Evolutionary conservation across 768 basidiomycete species (phyloP), one percentile per base, ranked within the genome.

Genomic region (Xerocomus brunneocitrinus): DNA sequence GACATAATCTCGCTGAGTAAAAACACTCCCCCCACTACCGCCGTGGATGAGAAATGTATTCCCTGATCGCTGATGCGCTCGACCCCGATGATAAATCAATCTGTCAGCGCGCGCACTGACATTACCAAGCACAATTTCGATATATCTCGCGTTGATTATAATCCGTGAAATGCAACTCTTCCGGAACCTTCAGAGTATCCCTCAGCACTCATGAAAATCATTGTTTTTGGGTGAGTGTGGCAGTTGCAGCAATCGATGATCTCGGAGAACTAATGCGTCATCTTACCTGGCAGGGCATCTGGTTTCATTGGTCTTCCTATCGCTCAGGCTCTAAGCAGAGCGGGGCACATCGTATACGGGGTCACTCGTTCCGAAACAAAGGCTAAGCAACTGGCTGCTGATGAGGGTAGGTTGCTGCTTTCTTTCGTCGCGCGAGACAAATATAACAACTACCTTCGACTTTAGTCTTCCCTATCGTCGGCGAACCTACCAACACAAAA

Each of bases 261-360:
- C n/a, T n/a, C n/a, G 19, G 16, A 30, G 1, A 1, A 16, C 52
- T 55, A 36, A 55, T 34, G 3, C 8, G 10, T 27, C 10, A 14
- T 14, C 3, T 16, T 39, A 39, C 5, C 38, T 39, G 19, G 8
- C 45, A 70, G 70, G 36, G 68, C 69, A 25, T 67, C 65, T 22
- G 68, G 71, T 28, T 70, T 59, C 53, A 61, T 71, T 31, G 69
- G 68, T 7, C 35, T 60, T 6, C 66, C 70, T n/a, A 56, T 65
- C 14, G 58, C 69, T n/a, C 64, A 67, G 46, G 72, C 71, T 4
- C 65, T 71, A 30, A 63, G 67, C 12, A 58, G 71, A 44, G 67
- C 60, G 5, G 72, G 72, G 0, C 71, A 73, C 43, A 67, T 59
- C 31, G 71, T 72, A 9, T 71, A 71, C 34, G 71, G 72, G 2